These are phyloP conservation scores for Gnaphalium uliginosum DNA, from an alignment of 129 eudicot species.

Conservation along the genomic window DNA sequence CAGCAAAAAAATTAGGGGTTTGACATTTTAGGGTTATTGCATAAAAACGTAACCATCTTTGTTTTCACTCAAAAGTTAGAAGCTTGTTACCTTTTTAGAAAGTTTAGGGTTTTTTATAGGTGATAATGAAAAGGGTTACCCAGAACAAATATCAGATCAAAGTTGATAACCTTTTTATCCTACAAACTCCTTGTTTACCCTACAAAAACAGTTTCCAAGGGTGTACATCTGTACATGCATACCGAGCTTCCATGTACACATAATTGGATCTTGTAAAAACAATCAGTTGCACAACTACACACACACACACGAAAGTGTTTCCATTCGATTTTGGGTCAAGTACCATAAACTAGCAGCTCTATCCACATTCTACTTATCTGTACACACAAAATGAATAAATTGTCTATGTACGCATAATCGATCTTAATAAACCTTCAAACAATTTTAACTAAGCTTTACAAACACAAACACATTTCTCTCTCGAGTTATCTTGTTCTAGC, in stretches of 20 bases:
- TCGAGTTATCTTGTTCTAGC: neutral
- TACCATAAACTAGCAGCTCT: slow-evolving; percentile 6
- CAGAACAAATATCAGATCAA: neutral
- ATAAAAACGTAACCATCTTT: neutral
- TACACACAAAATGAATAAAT: neutral
- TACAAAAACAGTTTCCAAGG: too few species aligned
- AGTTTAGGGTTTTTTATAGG: too few species aligned
- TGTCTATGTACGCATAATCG: neutral
- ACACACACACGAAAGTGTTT: neutral
- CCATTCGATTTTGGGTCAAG: neutral
- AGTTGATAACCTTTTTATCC: neutral
- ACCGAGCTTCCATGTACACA: neutral
- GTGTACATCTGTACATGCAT: neutral
- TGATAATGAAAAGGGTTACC: neutral
- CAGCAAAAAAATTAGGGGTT: neutral
- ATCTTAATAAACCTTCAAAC: neutral
- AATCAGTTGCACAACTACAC: neutral
- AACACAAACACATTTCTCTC: neutral
- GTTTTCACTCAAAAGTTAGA: neutral
- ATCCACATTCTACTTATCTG: neutral
- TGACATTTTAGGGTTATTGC: neutral
- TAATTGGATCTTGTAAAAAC: neutral
- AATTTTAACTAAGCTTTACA: slow-evolving; percentile 1
- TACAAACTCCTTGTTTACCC: neutral
- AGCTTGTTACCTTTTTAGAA: neutral